Evolutionary conservation across 371 early-diverging fungal species (phyloP), one percentile per base, ranked within the genome.

Genomic region (Rhizopus delemar): DNA sequence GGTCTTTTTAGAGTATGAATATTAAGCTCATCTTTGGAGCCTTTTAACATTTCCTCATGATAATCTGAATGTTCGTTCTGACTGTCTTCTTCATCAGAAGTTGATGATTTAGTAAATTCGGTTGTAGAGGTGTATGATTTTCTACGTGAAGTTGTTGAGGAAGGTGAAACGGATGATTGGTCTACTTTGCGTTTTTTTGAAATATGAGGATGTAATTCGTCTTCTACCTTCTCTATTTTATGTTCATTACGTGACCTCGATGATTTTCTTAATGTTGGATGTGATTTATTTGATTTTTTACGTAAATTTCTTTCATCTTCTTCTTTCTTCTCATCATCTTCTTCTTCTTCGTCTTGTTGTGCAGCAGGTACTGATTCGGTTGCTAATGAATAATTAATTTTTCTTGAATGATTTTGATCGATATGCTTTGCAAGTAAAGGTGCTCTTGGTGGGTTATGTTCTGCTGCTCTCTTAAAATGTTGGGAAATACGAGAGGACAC

Each of bases 401-500:
- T 90, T 59, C 91, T 80, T 29, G 90, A 84, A 62, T 91, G 86
- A 32, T 83, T 72, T 62, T 86, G 85, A 63, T 91, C 90, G n/a
- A 88, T 80, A 46, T 86, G 86, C 48, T 85, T 86, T 8, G 90
- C 89, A 2, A 91, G 70, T 22, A 90, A 66, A 28, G 90, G 89
- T 9, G 86, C 79, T 36, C 91, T 80, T 6, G 91, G 91, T n/a
- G 90, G 90, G 36, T 83, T 82, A 65, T 88, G 88, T 56, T 88
- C 87, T 9, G 84, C 80, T 9, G 86, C 87, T 55, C 91, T 82
- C 68, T 90, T 90, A 60, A 90, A 92, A 65, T 92, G 92, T 65
- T 90, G 91, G 5, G 91, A 90, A 61, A 92, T 92, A 53, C 92
- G 84, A 34, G 92, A 92, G n/a, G 91, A 90, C 13, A 92, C 91